phyloP scores from a whole-genome alignment of 2,329 filamentous ascomycete species.

The Graphilbum fragrans region DNA sequence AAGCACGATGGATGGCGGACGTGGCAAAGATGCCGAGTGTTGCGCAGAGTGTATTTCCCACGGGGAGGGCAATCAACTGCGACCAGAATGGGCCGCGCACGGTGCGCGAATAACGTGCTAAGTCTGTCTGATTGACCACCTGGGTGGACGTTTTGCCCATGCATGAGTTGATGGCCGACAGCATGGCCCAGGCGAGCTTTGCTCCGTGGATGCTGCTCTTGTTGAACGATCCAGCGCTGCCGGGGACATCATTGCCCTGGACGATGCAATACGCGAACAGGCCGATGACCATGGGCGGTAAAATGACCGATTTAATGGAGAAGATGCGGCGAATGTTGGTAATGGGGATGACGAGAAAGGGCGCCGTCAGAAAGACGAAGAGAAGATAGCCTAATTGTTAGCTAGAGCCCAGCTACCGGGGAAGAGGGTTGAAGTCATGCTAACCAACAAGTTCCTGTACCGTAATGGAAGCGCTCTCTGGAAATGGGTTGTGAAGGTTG shows the following conservation, averaged over 20 bases:
- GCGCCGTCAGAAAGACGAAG: no score
- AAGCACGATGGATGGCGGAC: background rate
- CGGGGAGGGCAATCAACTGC: background rate
- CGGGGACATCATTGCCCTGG: background rate
- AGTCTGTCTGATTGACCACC: background rate
- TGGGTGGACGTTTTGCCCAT: background rate
- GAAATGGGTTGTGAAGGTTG: no score
- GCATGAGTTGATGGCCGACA: background rate
- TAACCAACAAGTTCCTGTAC: no score
- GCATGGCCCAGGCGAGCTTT: background rate
- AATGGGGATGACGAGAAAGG: no score
- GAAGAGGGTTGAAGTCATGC: no score
- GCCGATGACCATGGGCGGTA: background rate
- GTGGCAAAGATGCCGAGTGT: background rate
- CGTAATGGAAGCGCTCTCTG: no score
- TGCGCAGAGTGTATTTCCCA: background rate
- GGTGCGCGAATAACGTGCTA: background rate
- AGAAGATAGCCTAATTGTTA: no score
- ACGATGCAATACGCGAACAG: background rate
- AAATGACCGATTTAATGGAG: no score
- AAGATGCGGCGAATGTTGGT: no score
- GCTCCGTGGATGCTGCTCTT: background rate
- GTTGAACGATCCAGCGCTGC: background rate
- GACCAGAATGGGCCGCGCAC: background rate
- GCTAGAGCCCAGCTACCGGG: no score